Conservation (phyloP, 176 grass and related monocot genomes). For the Zizania latifolia region DNA sequence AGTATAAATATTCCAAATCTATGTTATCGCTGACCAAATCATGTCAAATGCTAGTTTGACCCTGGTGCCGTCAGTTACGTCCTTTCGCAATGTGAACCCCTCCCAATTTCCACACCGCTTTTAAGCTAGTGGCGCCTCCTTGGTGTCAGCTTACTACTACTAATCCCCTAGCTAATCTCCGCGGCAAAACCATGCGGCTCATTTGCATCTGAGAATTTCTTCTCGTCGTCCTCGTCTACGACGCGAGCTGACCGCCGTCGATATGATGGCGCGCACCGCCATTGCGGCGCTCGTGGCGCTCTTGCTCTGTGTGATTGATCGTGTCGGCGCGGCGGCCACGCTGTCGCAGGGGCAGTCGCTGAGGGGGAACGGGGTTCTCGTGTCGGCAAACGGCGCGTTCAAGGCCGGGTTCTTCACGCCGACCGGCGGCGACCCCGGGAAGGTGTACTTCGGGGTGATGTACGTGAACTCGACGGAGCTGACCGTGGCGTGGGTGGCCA, state of each 20-base stretch:
- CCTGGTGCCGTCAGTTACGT: neutral
- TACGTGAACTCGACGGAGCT: conserved; percentile 28
- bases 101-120: conserved; percentile 1
- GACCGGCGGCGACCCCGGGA: conserved; percentile 5
- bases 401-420: conserved; percentile 47
- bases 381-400: conserved; percentile 40
- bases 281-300: neutral
- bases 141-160: neutral
- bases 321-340: neutral
- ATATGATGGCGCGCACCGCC: conserved; percentile 13
- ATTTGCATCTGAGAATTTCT: too few species aligned
- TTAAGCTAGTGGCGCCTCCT: neutral
- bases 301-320: neutral
- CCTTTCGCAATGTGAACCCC: neutral
- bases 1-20: too few species aligned
- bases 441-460: conserved; percentile 49
- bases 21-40: too few species aligned
- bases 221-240: neutral
- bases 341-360: conserved; percentile 40
- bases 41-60: neutral
- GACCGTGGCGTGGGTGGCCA: conserved; percentile 63
- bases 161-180: neutral
- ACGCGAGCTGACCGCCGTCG: neutral
- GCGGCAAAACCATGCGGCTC: conserved; percentile 20
- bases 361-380: conserved; percentile 14